Evolutionary conservation across 2,329 filamentous ascomycete species (phyloP), one percentile per base, ranked within the genome.

Genomic region (Phaeosphaeria sp.): DNA sequence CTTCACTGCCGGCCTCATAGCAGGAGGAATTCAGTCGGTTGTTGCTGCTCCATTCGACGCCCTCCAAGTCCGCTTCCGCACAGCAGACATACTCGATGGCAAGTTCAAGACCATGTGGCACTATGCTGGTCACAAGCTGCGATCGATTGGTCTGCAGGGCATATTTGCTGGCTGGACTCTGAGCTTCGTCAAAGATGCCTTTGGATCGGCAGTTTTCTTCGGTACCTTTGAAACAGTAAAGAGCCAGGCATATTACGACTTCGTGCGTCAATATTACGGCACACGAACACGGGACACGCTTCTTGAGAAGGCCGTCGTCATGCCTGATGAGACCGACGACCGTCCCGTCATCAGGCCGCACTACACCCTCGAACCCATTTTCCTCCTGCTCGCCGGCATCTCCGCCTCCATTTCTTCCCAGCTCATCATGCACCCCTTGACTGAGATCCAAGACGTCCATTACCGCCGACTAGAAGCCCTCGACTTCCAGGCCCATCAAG

Each of bases 201-300:
- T 90, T 6, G 90, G 90, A 13, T 87, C 85, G 52, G 90, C 87
- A 36, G 76, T 90, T 18, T 92, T 92, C 82, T 93, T 93, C 76
- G 86, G 85, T 66, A 86, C 85, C 0, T 93, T 93, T 62, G 90
- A 93, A 77, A 90, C 87, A 48, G 80, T 92, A 69, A 93, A 93
- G 73, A 88, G 87, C 11, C 90, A 93, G 72, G 83, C 83, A 13
- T 89, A 91, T 77, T 92, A 92, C 75, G 80, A 80, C 46, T 93
- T 90, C 69, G 85, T 93, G 30, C 85, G 84, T 15, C 87, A 85
- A 79, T 91, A 88, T 72, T 93, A 93, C 64, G 78, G 55, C 67
- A 80, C 46, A 68, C 77, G 53, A 52, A 74, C 73, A 2, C 62
- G 71, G 13, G 72, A 77, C 23, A 62, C 69, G 2, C 54, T 75